Conservation (phyloP, 441 rosid species). For the Adansonia grandidieri region DNA sequence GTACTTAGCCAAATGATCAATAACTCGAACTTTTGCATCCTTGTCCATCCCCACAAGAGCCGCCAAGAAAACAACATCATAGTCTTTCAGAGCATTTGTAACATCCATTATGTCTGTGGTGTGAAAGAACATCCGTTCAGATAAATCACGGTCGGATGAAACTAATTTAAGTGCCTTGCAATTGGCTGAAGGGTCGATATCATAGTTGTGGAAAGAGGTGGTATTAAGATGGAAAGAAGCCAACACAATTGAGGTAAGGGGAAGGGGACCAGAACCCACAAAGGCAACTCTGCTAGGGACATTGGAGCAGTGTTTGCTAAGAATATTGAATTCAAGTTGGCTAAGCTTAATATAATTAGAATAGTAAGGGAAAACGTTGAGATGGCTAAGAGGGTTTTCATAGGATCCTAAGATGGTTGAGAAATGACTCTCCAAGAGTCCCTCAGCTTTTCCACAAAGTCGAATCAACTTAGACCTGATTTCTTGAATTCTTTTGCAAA, state of each 20-base stretch:
- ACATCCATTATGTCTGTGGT: slow-evolving; percentile 62
- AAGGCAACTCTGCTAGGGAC: slow-evolving; percentile 68
- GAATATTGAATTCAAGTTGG: slow-evolving; percentile 68
- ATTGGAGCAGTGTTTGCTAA: slow-evolving; percentile 45
- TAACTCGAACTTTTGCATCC: slow-evolving; percentile 56
- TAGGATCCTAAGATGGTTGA: slow-evolving; percentile 61
- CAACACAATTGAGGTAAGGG: slow-evolving; percentile 77
- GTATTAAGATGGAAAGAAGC: slow-evolving; percentile 62
- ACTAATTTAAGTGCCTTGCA: slow-evolving; percentile 52
- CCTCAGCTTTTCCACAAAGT: slow-evolving; percentile 81
- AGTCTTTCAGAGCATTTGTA: slow-evolving; percentile 46
- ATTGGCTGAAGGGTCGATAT: slow-evolving; percentile 68
- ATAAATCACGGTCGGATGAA: slow-evolving; percentile 61
- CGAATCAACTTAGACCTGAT: slow-evolving; percentile 72
- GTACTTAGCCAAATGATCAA: slow-evolving; percentile 67
- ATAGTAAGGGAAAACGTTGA: slow-evolving; percentile 73
- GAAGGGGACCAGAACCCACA: slow-evolving; percentile 90
- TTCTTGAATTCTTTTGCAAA: slow-evolving; percentile 52
- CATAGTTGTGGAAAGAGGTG: slow-evolving; percentile 75
- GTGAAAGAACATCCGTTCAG: slow-evolving; percentile 68
- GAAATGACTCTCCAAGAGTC: slow-evolving; percentile 66
- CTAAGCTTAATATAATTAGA: slow-evolving; percentile 74
- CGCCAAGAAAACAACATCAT: slow-evolving; percentile 85
- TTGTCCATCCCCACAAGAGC: slow-evolving; percentile 87
- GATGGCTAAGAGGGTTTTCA: slow-evolving; percentile 72